Evolutionary conservation across 148 eudicot genomes (phyloP), one percentile per base, ranked within the genome.

Genomic region (Salicornia ramosissima): DNA sequence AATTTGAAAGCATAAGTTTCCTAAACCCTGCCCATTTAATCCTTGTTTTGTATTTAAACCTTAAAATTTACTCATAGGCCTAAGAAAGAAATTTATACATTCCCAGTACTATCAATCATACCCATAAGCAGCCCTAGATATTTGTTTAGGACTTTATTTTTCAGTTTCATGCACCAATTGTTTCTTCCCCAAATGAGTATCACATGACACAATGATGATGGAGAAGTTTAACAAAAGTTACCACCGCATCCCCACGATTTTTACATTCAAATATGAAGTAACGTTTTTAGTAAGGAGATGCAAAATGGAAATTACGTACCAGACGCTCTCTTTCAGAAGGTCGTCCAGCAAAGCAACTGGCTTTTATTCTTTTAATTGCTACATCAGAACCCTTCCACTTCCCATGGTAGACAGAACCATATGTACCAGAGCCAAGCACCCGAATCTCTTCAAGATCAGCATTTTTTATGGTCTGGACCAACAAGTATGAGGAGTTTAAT

Each of bases 371-470:
- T 77, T 94, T 94, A 79, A 94, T 87, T 33, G 99, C 99, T 11
- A 94, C 99, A 83, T 94, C 99, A 6, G 97, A 90, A 42, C 99
- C 99, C 74, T 85, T 90, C 99, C 99, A 94, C 77, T 94, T 94
- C 53, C 99, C 99, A 74, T 90, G 88, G 75, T 71, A 94, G 56
- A 94, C 99, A 74, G 99, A 65, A 45, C 99, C 99, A 80, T 90
- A 94, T 18, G 99, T 90, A 65, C 99, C 99, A 66, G 97, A 80
- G 39, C 99, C 99, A 60, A 94, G 85, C 76, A 90, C 88, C 46
- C 86, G 87, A 46, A 94, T 80, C 83, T 94, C 99, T 82, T 94
- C 99, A 28, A 94, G 82, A 77, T 94, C 99, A 75, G 80, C 96
- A 79, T 87, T 90, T 71, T 55, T 87, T 55, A 94, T 90, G 33